phyloP scores from a whole-genome alignment of 2,329 filamentous ascomycete species.

The Golovinomyces cichoracearum region DNA sequence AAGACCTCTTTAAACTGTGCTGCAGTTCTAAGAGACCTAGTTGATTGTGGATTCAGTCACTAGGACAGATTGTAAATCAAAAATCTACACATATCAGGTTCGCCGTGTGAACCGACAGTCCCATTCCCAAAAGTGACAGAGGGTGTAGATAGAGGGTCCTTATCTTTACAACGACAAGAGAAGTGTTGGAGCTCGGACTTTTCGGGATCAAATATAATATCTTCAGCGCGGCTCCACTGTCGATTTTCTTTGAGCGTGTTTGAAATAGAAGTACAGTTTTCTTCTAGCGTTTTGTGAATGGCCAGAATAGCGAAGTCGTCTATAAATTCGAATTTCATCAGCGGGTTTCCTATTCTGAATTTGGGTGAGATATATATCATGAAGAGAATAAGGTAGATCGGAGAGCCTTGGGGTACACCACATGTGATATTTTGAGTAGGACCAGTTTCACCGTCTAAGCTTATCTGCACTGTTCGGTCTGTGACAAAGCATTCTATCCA shows the following conservation, averaged over 20 bases:
- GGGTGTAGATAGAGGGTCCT: background rate
- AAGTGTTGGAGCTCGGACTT: background rate
- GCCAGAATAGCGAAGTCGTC: background rate
- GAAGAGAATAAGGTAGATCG: background rate
- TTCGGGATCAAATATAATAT: background rate
- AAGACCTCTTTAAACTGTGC: no score
- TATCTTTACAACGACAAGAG: background rate
- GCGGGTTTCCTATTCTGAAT: background rate
- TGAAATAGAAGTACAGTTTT: background rate
- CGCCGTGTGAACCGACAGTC: no score
- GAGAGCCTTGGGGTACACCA: background rate
- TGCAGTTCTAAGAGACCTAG: no score
- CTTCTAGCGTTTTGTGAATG: background rate
- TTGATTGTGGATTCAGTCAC: no score
- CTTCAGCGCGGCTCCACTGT: background rate
- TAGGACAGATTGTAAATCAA: no score
- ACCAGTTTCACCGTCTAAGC: background rate
- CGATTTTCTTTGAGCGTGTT: background rate
- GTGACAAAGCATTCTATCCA: background rate
- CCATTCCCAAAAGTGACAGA: background rate
- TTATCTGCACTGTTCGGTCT: background rate
- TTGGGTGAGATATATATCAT: background rate
- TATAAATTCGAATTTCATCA: background rate
- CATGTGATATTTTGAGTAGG: background rate
- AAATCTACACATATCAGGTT: no score